Base-by-base conservation (phyloP, 768 basidiomycete genomes). In the Clavaria fumosa region DNA sequence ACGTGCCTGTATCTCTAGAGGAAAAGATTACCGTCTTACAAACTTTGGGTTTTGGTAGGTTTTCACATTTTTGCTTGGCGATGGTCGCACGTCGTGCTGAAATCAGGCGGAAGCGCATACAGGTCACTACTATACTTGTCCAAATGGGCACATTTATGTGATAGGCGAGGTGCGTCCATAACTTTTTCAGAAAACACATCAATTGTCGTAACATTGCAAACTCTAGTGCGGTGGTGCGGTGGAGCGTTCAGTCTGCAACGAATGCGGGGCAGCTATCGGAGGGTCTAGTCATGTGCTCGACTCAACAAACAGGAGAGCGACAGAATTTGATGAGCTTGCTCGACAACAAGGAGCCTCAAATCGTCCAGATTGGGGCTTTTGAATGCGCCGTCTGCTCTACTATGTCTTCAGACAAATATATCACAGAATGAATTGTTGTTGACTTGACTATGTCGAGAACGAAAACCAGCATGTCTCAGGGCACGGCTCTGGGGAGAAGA, bases 61-160 rank as follows among this genome's bases (percentile, higher is more conserved):
- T 39, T 22, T n/a, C n/a, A n/a, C n/a, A n/a, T n/a, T n/a, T n/a
- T n/a, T n/a, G n/a, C n/a, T n/a, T n/a, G n/a, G n/a, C n/a, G n/a
- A n/a, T n/a, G n/a, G n/a, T n/a, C n/a, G n/a, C n/a, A n/a, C n/a
- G 1, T 20, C 37, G 5, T 22, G 21, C 6, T 23, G 23, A 7
- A 7, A 33, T 14, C 10, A n/a, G 21, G 18, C 14, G 35, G 39
- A 39, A 62, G 63, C 53, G 6, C 54, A 57, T 5, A 53, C 59
- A 2, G 66, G 66, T 0, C 67, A 69, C 45, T 69, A 62, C 41
- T 69, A 66, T 39, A 63, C 59, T 12, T 72, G 70, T 39, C 62
- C 55, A 0, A 76, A 77, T 35, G 77, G 77, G 0, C 77, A 79
- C 44, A 59, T 66, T 0, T 78, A 71, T 39, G 67, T 72, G 2